Evolutionary conservation across 805 yeast genomes (phyloP).

Genomic region (Ogataea nakhonphanomensis): DNA sequence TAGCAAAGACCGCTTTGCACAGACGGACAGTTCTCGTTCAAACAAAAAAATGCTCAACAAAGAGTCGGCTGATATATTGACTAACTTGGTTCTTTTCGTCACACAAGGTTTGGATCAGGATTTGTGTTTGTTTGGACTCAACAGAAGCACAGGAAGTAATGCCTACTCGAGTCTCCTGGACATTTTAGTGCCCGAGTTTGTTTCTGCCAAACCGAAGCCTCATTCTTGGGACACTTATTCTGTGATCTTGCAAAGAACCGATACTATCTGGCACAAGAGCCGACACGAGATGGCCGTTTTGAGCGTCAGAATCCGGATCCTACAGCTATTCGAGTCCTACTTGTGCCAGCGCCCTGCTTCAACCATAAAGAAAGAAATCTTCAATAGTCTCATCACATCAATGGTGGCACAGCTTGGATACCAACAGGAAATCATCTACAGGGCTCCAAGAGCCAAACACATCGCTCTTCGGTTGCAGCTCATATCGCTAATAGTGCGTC

Average conservation of each 20-base stretch:
- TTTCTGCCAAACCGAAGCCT: slow-evolving; percentile 20
- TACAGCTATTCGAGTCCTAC: slow-evolving; percentile 47
- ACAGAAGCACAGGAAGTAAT: slow-evolving; percentile 52
- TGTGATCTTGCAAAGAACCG: slow-evolving; percentile 9
- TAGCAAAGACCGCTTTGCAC: slow-evolving; percentile 30
- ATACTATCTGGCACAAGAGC: slow-evolving; percentile 22
- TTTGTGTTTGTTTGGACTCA: slow-evolving; percentile 51
- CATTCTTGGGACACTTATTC: slow-evolving; percentile 28
- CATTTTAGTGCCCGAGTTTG: slow-evolving; percentile 37
- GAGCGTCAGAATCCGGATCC: slow-evolving; percentile 42
- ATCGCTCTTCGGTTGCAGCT: slow-evolving; percentile 38
- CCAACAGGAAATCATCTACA: slow-evolving; percentile 45
- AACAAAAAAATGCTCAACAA: slow-evolving; percentile 13
- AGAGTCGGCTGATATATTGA: slow-evolving; percentile 21
- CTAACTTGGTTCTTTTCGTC: slow-evolving; percentile 23
- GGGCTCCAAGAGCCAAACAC: slow-evolving; percentile 42
- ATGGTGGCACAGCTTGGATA: slow-evolving; percentile 42
- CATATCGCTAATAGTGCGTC: slow-evolving; percentile 38
- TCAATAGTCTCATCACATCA: slow-evolving; percentile 36
- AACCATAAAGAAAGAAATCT: slow-evolving; percentile 21
- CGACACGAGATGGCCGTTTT: slow-evolving; percentile 44
- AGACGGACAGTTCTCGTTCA: slow-evolving; percentile 19
- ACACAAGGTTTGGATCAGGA: slow-evolving; percentile 42
- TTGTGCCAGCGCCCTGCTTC: slow-evolving; percentile 29
- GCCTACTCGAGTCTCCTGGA: slow-evolving; percentile 40